phyloP scores from a whole-genome alignment of 1,139 yeast genomes.

The Blastobotrys elegans region DNA sequence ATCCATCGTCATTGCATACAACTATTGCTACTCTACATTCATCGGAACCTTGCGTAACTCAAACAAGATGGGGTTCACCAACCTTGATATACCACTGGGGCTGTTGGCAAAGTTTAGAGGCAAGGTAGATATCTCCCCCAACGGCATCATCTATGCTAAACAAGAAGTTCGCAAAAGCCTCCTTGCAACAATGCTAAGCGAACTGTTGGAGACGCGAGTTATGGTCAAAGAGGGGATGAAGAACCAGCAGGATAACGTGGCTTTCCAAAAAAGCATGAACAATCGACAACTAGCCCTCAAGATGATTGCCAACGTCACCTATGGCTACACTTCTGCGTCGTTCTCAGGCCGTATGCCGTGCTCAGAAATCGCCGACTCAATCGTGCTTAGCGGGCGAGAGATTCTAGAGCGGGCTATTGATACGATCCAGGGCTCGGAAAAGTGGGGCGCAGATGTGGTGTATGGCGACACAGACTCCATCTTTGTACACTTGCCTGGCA shows the following conservation, averaged over 20 bases:
- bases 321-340: slow-evolving; percentile 92
- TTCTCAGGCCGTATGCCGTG: slow-evolving; percentile 98
- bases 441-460: slow-evolving; percentile 88
- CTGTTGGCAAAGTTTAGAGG: slow-evolving; percentile 49
- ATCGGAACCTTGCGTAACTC: slow-evolving; percentile 32
- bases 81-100: slow-evolving; percentile 51
- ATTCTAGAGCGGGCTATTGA: slow-evolving; percentile 67
- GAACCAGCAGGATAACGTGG: slow-evolving; percentile 39
- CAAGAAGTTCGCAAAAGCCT: slow-evolving; percentile 62
- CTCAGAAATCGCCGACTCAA: slow-evolving; percentile 89
- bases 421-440: slow-evolving; percentile 51
- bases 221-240: slow-evolving; percentile 74
- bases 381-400: slow-evolving; percentile 88
- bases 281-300: slow-evolving; percentile 84
- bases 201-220: slow-evolving; percentile 72
- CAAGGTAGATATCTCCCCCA: slow-evolving; percentile 66
- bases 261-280: slow-evolving; percentile 54
- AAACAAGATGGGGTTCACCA: slow-evolving; percentile 22
- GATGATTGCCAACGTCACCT: slow-evolving; percentile 88
- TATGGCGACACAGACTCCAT: slow-evolving; percentile 96
- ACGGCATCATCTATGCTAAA: slow-evolving; percentile 76
- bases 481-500: slow-evolving; percentile 87
- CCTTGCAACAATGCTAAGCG: slow-evolving; percentile 78
- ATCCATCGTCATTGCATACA: slow-evolving; percentile 85
- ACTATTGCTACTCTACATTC: slow-evolving; percentile 85